phyloP scores from a whole-genome alignment of 495 filamentous ascomycete genomes.

The Glutinoglossum americanum region DNA sequence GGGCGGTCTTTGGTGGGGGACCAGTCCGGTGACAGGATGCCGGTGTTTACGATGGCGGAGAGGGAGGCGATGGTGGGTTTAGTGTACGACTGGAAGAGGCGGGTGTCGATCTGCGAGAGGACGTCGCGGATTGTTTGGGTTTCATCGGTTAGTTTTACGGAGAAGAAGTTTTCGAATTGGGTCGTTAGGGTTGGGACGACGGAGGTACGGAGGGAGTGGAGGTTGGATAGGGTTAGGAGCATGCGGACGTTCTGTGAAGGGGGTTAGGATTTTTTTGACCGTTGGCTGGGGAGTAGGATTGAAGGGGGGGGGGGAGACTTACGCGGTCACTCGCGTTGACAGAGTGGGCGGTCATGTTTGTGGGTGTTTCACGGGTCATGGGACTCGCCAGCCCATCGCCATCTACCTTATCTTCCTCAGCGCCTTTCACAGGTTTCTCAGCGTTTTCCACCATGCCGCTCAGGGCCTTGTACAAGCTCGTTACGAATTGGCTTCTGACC shows the following conservation, averaged over 20 bases:
- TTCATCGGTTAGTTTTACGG: slow-evolving; percentile 78
- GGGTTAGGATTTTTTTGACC: neutral
- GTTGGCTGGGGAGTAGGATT: neutral
- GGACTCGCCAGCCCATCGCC: slow-evolving; percentile 10
- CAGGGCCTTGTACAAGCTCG: slow-evolving; percentile 73
- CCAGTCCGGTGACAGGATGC: slow-evolving; percentile 53
- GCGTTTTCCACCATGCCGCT: slow-evolving; percentile 94
- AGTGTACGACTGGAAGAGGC: slow-evolving; percentile 80
- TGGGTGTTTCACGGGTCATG: slow-evolving; percentile 6
- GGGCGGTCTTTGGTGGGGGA: slow-evolving; percentile 33
- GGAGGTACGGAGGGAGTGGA: slow-evolving; percentile 54
- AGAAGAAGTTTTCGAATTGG: slow-evolving; percentile 77
- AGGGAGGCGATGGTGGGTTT: slow-evolving; percentile 43
- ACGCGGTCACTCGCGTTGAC: slow-evolving; percentile 51
- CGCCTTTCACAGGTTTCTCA: slow-evolving; percentile 39
- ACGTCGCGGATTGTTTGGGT: slow-evolving; percentile 74
- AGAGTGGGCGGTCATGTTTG: slow-evolving; percentile 11
- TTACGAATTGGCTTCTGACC: slow-evolving; percentile 73
- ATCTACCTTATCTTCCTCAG: slow-evolving; percentile 26
- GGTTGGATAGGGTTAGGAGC: slow-evolving; percentile 78
- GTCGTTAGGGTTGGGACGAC: slow-evolving; percentile 62
- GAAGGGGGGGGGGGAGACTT: slow-evolving; percentile 13
- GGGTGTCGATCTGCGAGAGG: slow-evolving; percentile 66
- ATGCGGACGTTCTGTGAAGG: slow-evolving; percentile 57
- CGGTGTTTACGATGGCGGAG: slow-evolving; percentile 40